Evolutionary conservation across 805 yeast genomes (phyloP), one percentile per base, ranked within the genome.

Genomic region (Saccharomycopsis sp.): DNA sequence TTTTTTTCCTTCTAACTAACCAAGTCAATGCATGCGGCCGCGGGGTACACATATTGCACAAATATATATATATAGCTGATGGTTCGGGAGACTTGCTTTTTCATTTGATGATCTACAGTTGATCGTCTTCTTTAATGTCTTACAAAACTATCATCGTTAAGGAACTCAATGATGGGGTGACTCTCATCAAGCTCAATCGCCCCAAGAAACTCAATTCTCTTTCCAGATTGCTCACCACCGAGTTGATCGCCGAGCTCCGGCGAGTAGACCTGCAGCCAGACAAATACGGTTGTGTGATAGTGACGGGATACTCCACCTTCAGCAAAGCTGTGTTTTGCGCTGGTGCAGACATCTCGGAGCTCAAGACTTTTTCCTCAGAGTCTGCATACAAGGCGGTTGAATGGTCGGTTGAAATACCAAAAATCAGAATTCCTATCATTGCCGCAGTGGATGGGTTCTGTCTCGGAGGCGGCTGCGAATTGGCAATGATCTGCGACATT

Each of bases 381-480:
- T 19, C 37, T 19, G 19, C 27, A 5, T 62, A 58, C 25, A 50
- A 54, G 38, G 73, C 20, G 12, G 33, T 38, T 4, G 9, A 20
- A n/a, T 43, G 47, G 47, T 34, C 47, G 71, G 52, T 61, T 17
- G 59, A 61, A 30, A 54, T 68, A 23, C 53, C 61, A 13, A 43
- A 48, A 19, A 54, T 64, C 46, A 56, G 58, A 44, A 65, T 69
- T 54, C 77, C 77, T n/a, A 52, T 71, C 30, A 63, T 71, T 38
- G 73, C 73, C 16, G 77, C 75, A 3, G 75, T 71, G 29, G 68
- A 67, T 47, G 77, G 77, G 8, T 70, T 55, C 17, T 44, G 46
- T 12, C 62, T 72, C 9, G 77, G 77, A 20, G 77, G 77, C 15
- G 77, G 77, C 16, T 69, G 73, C 45, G 77, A 71, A 51, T 53